A percentile compares a stretch with the other conserved stretches of the same genome.
Evolutionary conservation across 768 basidiomycete species (phyloP).

Genomic region (Piloderma croceum): DNA sequence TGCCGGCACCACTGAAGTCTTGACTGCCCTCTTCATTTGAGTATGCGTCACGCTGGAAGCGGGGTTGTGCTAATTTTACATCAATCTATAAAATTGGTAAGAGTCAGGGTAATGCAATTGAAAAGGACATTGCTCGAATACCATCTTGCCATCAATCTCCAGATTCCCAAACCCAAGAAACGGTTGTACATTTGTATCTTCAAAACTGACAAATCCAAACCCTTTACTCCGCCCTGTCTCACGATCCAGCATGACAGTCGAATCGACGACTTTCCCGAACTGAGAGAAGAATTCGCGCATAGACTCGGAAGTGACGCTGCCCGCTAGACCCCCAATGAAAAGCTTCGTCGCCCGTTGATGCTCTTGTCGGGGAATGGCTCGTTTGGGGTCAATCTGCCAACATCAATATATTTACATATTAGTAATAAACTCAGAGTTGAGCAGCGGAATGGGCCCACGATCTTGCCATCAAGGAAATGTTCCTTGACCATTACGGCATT

Average conservation of each 20-base stretch:
- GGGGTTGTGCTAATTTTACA: slow-evolving; percentile 92
- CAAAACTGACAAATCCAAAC: slow-evolving; percentile 96
- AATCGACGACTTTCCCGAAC: slow-evolving; percentile 94
- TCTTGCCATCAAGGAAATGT: slow-evolving; percentile 95
- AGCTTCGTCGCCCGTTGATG: slow-evolving; percentile 90
- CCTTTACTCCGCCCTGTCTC: slow-evolving; percentile 94
- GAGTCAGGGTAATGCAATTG: too few relatives aligned
- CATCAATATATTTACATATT: too few relatives aligned
- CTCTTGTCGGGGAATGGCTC: slow-evolving; percentile 94
- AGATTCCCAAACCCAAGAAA: slow-evolving; percentile 86
- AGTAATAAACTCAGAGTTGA: slow-evolving; percentile 4
- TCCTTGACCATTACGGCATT: slow-evolving; percentile 94
- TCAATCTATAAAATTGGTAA: slow-evolving; percentile 62
- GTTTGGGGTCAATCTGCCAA: slow-evolving; percentile 98
- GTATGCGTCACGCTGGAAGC: slow-evolving; percentile 69
- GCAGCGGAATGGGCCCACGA: slow-evolving; percentile 52
- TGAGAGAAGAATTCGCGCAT: slow-evolving; percentile 92
- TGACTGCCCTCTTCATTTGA: slow-evolving; percentile 39
- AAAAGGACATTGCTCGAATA: too few relatives aligned
- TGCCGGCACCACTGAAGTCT: slow-evolving; percentile 15
- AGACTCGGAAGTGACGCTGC: slow-evolving; percentile 87
- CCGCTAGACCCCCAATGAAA: slow-evolving; percentile 92
- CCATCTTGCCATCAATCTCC: slow-evolving; percentile 92
- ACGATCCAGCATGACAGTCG: slow-evolving; percentile 97
- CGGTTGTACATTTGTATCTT: slow-evolving; percentile 84